Conservation (phyloP, 2,329 filamentous ascomycete species). For the Ascochyta koolunga region DNA sequence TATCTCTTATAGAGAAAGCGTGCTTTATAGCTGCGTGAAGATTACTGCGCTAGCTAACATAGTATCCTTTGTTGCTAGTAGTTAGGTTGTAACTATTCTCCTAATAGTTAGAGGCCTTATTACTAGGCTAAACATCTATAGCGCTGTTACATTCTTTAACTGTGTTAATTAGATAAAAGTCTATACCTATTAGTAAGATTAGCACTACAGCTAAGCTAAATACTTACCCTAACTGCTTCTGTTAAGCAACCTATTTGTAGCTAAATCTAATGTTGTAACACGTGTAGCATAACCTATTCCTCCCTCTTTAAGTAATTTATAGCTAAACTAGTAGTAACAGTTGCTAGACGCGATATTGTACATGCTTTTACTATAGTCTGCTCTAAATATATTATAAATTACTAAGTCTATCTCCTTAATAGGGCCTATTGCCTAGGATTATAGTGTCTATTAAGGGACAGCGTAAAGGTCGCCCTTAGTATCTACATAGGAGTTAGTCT, state of each 20-base stretch:
- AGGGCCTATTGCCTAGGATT: background rate
- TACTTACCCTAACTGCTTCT: conserved; percentile 19
- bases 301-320: conserved; percentile 13
- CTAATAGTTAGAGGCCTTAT: conserved; percentile 8
- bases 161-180: conserved; percentile 15
- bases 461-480: background rate
- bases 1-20: conserved; percentile 15
- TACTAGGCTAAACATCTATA: conserved; percentile 16
- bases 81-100: conserved; percentile 5
- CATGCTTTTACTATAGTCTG: background rate
- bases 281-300: conserved; percentile 10
- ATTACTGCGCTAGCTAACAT: conserved; percentile 1
- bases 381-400: background rate
- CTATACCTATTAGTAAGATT: conserved; percentile 13
- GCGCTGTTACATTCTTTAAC: conserved; percentile 14
- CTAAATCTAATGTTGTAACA: conserved; percentile 11
- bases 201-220: conserved; percentile 13
- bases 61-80: conserved; percentile 13
- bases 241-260: conserved; percentile 14
- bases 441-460: background rate
- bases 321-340: conserved; percentile 12
- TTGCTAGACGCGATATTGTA: background rate
- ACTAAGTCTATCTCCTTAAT: background rate
- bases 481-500: background rate
- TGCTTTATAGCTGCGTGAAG: background rate